A percentile compares a stretch with the other conserved stretches of the same genome.
Evolutionary conservation across 805 yeast genomes (phyloP).

Genomic region (Candida stauntonica): DNA sequence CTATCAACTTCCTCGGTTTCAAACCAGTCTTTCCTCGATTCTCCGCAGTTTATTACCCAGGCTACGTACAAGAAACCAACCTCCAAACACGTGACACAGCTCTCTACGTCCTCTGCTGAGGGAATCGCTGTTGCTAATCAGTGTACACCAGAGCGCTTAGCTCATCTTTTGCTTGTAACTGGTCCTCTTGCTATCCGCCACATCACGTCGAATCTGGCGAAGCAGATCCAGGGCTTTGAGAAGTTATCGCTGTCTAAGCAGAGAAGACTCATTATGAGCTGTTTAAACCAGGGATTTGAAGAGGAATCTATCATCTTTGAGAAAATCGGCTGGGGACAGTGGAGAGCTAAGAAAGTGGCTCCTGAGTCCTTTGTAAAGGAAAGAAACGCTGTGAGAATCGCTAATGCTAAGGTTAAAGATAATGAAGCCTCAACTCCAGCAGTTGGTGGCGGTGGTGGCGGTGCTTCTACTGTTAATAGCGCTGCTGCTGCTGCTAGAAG

Average conservation of each 20-base stretch:
- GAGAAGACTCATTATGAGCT: constrained; percentile 84
- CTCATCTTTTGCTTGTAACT: constrained; percentile 59
- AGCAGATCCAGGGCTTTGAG: constrained; percentile 76
- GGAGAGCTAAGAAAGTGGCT: constrained; percentile 70
- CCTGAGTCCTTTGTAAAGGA: constrained; percentile 32
- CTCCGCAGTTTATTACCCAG: constrained; percentile 25
- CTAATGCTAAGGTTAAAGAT: constrained; percentile 43
- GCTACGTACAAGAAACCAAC: constrained; percentile 27
- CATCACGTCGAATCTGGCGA: constrained; percentile 72
- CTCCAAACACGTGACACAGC: constrained; percentile 28
- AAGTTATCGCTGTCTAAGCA: constrained; percentile 81
- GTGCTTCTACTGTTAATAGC: background rate
- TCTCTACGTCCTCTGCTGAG: constrained; percentile 80
- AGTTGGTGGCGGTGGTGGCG: background rate
- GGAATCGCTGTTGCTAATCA: constrained; percentile 84
- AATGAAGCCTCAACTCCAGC: constrained; percentile 10
- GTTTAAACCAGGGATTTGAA: constrained; percentile 69
- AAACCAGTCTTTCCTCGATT: constrained; percentile 12
- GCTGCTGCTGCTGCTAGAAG: constrained; percentile 24
- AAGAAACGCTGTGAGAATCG: constrained; percentile 38
- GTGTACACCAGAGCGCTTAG: constrained; percentile 76
- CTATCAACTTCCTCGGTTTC: constrained; percentile 17
- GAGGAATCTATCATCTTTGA: constrained; percentile 61
- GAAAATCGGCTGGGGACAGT: constrained; percentile 97
- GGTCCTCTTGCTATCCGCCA: constrained; percentile 92